Evolutionary conservation across 306 rosid genomes (phyloP).

Genomic region (Vachellia pachyceras): DNA sequence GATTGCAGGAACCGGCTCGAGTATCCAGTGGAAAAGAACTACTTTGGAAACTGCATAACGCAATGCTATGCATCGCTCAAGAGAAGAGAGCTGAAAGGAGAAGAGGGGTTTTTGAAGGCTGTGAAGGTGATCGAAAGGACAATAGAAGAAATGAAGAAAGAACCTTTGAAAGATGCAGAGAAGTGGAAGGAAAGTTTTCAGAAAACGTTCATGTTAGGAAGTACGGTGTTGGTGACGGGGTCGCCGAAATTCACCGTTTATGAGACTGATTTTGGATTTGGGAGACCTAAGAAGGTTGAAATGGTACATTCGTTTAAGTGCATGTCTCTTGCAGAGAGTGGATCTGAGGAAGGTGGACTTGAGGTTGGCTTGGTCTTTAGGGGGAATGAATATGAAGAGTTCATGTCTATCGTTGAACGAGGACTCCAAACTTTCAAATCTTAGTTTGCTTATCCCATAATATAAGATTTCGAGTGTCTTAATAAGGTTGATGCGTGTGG

Average conservation of each 20-base stretch:
- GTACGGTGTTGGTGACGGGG: slow-evolving; percentile 13
- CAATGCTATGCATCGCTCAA: slow-evolving; percentile 27
- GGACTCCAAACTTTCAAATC: slow-evolving; percentile 25
- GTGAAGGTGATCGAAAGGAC: slow-evolving; percentile 34
- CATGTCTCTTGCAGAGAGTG: slow-evolving; percentile 50
- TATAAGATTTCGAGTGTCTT: not conserved
- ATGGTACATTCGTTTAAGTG: slow-evolving; percentile 42
- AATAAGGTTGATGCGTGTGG: not conserved
- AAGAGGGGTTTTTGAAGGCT: slow-evolving; percentile 39
- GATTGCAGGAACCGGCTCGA: slow-evolving; percentile 49
- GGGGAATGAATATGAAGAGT: slow-evolving; percentile 15
- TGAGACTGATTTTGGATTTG: slow-evolving; percentile 53
- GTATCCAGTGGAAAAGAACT: slow-evolving; percentile 29
- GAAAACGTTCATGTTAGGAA: slow-evolving; percentile 11
- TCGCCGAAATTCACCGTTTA: slow-evolving; percentile 48
- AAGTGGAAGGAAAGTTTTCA: not conserved
- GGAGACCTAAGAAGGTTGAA: slow-evolving; percentile 52
- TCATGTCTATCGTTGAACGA: slow-evolving; percentile 15
- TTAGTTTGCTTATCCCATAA: not conserved
- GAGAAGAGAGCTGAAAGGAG: slow-evolving; percentile 42
- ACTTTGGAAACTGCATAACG: slow-evolving; percentile 52
- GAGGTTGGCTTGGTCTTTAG: slow-evolving; percentile 44
- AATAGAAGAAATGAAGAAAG: slow-evolving; percentile 4
- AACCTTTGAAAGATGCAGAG: slow-evolving; percentile 8
- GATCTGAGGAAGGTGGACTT: slow-evolving; percentile 44